These are phyloP conservation scores for Oryza brachyantha DNA, from an alignment of 176 grass and related monocot genomes.

Conservation along the genomic window DNA sequence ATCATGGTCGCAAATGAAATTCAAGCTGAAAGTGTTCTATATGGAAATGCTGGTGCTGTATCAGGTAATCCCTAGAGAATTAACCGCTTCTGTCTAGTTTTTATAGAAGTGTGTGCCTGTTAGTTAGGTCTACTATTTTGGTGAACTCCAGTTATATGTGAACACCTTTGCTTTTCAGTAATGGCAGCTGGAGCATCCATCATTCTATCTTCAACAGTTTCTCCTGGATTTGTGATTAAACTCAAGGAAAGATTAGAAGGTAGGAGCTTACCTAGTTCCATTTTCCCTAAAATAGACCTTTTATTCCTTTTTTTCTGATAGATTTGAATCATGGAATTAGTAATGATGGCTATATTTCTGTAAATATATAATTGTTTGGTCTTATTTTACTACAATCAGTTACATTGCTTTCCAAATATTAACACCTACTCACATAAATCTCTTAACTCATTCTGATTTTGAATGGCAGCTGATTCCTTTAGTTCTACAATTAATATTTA, in stretches of 20 bases:
- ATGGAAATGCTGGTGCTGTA: slow-evolving; percentile 71
- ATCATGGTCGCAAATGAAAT: slow-evolving; percentile 97
- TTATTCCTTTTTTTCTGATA: not conserved
- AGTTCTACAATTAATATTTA: slow-evolving; percentile 3
- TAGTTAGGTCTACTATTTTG: slow-evolving; percentile 14
- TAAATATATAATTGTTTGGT: not conserved
- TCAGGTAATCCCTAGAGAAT: slow-evolving; percentile 53
- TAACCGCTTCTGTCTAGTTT: slow-evolving; percentile 9
- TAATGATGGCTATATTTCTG: not conserved
- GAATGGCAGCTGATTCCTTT: not conserved
- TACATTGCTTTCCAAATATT: not conserved
- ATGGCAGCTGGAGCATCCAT: slow-evolving; percentile 70
- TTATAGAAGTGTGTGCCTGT: not conserved
- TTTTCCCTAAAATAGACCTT: not conserved
- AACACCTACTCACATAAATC: slow-evolving; percentile 1
- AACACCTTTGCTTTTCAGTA: slow-evolving; percentile 45
- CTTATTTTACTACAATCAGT: not conserved
- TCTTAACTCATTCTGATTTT: slow-evolving; percentile 6
- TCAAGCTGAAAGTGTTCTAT: slow-evolving; percentile 97
- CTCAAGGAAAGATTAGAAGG: slow-evolving; percentile 87
- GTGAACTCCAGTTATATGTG: slow-evolving; percentile 11
- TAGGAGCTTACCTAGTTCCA: slow-evolving; percentile 17
- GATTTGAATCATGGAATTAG: not conserved
- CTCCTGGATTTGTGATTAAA: slow-evolving; percentile 73
- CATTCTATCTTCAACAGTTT: slow-evolving; percentile 92